Evolutionary conservation across 164 flowering plant genomes (phyloP), one percentile per base, ranked within the genome.

Genomic region (Paratinospora sagittata): DNA sequence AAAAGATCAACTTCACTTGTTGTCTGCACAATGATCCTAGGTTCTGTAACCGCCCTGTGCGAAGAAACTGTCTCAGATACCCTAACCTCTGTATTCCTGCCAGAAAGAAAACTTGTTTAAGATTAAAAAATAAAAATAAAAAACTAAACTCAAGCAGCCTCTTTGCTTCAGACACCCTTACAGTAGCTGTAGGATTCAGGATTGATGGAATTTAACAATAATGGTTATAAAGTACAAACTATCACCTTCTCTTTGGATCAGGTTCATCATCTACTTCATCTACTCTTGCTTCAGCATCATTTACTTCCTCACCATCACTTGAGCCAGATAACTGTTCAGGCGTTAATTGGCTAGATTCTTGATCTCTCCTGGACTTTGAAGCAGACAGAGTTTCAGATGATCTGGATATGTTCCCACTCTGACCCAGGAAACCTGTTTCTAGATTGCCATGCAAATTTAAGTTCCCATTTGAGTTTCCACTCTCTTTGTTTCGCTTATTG

Each of bases 1-100:
- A 95, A 81, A 61, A 95, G 90, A 83, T 95, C 97, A 79, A 95
- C 97, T 76, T 92, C 97, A 81, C 97, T 95, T 76, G 90, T 89
- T 27, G 97, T 95, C 81, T 95, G 98, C 75, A 95, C 93, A 75
- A 95, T 83, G 65, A 95, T 90, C 81, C 81, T 90, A 27, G 97
- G 84, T 72, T 94, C 97, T 33, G 93, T 77, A 12, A 92, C 84
- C 23, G 95, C 88, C 74, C 77, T 85, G 70, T 84, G 92, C 10
- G 91, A 77, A 63, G 79, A 58, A 68, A 80, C 67, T 27, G 69
- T 74, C 65, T 78, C 86, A 23, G 83, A 70, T 43, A 74, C 68
- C 71, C 81, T 84, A 65, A 34, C 73, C 45, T 83, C 92, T 30
- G 67, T 72, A 66, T 72, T 84, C 80, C 98, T 94, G 88, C 76